Base-by-base conservation (phyloP, 2,329 filamentous ascomycete genomes). In the Paracamarosporium sp. region DNA sequence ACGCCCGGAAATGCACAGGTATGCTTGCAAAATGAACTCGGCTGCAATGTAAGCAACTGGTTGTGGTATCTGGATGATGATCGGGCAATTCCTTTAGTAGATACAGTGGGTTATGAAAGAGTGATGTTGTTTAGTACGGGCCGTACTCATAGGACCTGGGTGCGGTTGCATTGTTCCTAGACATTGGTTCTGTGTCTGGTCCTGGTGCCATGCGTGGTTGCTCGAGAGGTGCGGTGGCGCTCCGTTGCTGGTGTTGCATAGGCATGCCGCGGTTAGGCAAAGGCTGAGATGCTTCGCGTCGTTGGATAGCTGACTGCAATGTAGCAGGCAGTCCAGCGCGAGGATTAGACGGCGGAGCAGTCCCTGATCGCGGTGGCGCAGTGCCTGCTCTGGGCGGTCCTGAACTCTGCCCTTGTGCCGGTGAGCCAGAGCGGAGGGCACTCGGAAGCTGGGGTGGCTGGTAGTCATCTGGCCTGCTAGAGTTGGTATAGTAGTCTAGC, bases 271-370 rank as follows among this genome's bases (percentile, higher is more conserved):
- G 66, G 41, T 70, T 70, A 1, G 68, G 70, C 0, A 73, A 48
- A 11, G 74, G 71, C 15, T 75, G 68, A 7, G 71, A 70, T 12
- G 71, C 71, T 35, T 76, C 74, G 7, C 74, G 70, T 22, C 73
- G 68, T 57, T 75, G 74, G n/a, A 74, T 76, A 12, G 73, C 70
- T 1, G 73, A 72, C 48, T 74, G 73, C n/a, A 76, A 59, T 2
- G 67, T 60, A 7, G 72, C 62, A 12, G 74, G 73, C 5, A 76
- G 52, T 9, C 72, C 73, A 13, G 71, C 63, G 20, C 73, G 71
- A 50, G 62, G 61, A 40, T 68, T 68, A 20, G 44, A 47, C 17
- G 72, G 73, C 4, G 73, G 73, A 4, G 67, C 70, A 15, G 70
- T 75, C 1, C 66, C 69, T 1, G 64, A 55, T 35, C 69, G 64